Conservation (phyloP, 2,329 filamentous ascomycete genomes). For the Verticillium tricorpus region DNA sequence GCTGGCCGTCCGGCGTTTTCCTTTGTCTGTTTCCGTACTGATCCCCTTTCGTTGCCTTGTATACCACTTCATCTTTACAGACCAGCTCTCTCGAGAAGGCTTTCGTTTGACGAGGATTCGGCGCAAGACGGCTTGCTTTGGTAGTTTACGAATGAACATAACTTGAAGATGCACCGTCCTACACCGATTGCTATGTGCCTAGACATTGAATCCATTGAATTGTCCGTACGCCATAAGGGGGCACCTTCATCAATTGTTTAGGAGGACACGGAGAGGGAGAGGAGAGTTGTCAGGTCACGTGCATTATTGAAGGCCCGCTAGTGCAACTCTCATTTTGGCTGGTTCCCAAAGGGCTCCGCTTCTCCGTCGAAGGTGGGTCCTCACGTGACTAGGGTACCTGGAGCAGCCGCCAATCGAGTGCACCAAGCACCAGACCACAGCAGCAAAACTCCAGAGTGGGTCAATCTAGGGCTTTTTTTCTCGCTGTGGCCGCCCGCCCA, state of each 20-base stretch:
- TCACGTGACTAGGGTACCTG: slow-evolving; percentile 9
- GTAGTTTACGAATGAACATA: not conserved
- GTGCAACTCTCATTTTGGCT: no score
- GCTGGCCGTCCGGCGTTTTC: slow-evolving; percentile 1
- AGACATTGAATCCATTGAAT: not conserved
- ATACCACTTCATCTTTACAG: slow-evolving; percentile 13
- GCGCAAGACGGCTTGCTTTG: not conserved
- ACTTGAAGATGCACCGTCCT: not conserved
- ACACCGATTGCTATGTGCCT: no score
- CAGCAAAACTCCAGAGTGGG: not conserved
- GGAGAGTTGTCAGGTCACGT: no score
- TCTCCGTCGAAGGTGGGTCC: not conserved
- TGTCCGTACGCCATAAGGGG: no score
- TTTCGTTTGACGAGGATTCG: slow-evolving; percentile 1
- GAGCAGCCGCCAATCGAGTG: not conserved
- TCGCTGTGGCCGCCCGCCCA: not conserved
- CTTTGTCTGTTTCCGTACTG: slow-evolving; percentile 10
- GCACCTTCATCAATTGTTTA: no score
- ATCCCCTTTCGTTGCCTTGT: slow-evolving; percentile 10
- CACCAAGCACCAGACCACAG: not conserved
- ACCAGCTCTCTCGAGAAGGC: not conserved
- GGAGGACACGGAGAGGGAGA: no score
- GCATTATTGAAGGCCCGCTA: no score
- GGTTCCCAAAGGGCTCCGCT: not conserved
- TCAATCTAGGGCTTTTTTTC: slow-evolving; percentile 2